Evolutionary conservation across 1,139 yeast genomes (phyloP), one percentile per base, ranked within the genome.

Genomic region (Hyphopichia khmerensis): DNA sequence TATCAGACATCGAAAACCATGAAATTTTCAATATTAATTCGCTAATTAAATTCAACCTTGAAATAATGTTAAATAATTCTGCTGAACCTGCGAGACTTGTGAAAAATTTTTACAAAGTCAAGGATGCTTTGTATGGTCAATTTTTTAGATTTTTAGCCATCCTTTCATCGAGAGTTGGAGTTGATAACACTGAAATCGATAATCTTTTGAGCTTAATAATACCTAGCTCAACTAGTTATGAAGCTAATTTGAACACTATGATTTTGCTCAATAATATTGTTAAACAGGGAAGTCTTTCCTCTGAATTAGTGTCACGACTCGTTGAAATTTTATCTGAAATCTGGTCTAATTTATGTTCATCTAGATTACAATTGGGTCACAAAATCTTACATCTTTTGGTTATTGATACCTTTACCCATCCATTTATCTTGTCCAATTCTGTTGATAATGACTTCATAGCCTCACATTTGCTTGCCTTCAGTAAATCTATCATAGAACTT

Each of bases 341-440:
- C 17, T 87, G 96, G 95, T 65, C 65, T 6, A 74, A 73, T 21
- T 55, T 88, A 18, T 71, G 72, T n/a, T 72, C 77, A 1, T 83
- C 82, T 10, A 69, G 95, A 43, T 67, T 89, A 36, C 78, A 83
- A 37, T 69, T 88, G 42, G 77, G 77, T 43, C 95, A 88, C 50
- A 77, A 82, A 43, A 72, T 71, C 10, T 67, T 88, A 33, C 96
- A 89, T 49, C 55, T 78, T 15, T 47, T 58, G 0, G 67, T 85
- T 27, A 80, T 89, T 23, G 65, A 73, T 14, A 55, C 80, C 0
- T 43, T 83, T 3, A 72, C 56, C 27, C 53, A 58, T 35, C 50
- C 57, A 8, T 41, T 40, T 13, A 41, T 68, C n/a, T 43, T 69
- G 38, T 41, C 38, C 15, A 38, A 44, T 4, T 52, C 67, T 0